Base-by-base conservation (phyloP, 306 rosid genomes). In the Lathyrus oleraceus region DNA sequence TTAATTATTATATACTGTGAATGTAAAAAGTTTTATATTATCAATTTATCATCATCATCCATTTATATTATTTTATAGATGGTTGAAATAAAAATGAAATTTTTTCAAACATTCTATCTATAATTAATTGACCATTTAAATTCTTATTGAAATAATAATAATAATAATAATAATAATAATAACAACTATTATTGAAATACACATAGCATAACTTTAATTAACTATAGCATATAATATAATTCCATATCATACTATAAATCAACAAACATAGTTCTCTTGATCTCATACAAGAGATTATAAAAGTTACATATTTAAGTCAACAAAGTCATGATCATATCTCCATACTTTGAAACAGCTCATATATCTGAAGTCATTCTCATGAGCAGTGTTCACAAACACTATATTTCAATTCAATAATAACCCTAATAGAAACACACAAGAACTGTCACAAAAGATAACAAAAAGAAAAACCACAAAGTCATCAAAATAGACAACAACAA, bases 251-350 rank as follows among this genome's bases (percentile, higher is more conserved):
- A 23, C 60, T 53, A 53, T 53, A 11, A 53, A 53, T 4, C 13
- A 21, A 21, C 60, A 53, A 53, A 17, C 35, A 47, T 64, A 49
- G 70, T 10, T 79, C 15, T 39, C 12, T 74, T 67, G 38, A 61
- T 32, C 45, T 30, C 54, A 61, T 11, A 38, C 10, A 12, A 20
- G 5, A 67, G 6, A 39, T 25, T 21, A 59, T 21, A 53, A 62
- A 79, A 67, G 44, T 21, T 78, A 81, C 83, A 85, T 70, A 77
- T 21, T 57, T 27, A 57, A 4, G 67, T 76, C 79, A 77, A 82
- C 62, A 78, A 48, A 76, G 72, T 65, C 40, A 60, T 48, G 63
- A 83, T 65, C 10, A 57, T 40, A 69, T 35, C 39, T 35, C 39
- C 39, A 53, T 25, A 36, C 12, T 61, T 45, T 58, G 28, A 10